Conservation (phyloP, 345 rosid genomes). For the Eucalyptus cloeziana region DNA sequence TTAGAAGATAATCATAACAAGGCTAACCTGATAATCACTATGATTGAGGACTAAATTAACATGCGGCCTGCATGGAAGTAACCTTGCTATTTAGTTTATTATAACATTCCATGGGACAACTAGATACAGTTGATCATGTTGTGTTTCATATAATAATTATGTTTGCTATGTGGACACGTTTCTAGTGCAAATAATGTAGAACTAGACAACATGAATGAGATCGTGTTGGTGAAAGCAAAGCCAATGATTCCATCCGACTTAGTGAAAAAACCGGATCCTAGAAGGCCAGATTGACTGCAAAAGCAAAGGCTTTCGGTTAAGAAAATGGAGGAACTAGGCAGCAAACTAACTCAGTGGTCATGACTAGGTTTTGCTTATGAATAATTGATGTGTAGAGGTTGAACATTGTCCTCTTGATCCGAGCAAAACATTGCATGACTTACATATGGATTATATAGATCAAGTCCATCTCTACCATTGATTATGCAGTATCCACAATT, state of each 20-base stretch:
- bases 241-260: neutral
- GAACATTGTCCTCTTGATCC: neutral
- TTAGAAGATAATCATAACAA: neutral
- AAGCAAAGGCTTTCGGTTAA: neutral
- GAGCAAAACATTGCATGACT: neutral
- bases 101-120: neutral
- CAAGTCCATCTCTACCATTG: neutral
- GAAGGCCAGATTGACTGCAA: neutral
- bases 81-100: neutral
- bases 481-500: neutral
- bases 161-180: neutral
- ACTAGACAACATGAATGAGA: neutral
- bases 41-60: neutral
- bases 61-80: no score
- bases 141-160: neutral
- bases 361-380: neutral
- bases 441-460: neutral
- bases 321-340: neutral
- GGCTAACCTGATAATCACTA: neutral
- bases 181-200: neutral
- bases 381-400: neutral
- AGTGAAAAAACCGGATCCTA: neutral
- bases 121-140: neutral
- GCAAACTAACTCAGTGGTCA: neutral
- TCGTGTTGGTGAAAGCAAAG: neutral